Percentiles rank a stretch among this genome's conserved stretches.
Conservation (phyloP, 2,329 filamentous ascomycete species). For the Blastomyces parvus region DNA sequence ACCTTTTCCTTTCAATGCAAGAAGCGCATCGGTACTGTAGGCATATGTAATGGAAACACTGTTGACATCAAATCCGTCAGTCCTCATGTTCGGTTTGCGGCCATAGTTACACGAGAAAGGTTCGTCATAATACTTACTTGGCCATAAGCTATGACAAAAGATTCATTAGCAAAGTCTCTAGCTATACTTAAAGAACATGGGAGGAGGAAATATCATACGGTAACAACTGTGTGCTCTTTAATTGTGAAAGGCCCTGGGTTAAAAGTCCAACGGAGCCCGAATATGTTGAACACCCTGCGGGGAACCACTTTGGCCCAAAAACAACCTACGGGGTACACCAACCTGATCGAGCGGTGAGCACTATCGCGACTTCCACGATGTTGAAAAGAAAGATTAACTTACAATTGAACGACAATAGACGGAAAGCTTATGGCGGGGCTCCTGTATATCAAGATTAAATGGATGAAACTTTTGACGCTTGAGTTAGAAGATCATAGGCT, state of each 20-base stretch:
- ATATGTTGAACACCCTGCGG: constrained; percentile 24
- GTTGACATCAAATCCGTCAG: background rate
- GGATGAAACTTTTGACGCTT: background rate
- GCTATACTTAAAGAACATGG: constrained; percentile 31
- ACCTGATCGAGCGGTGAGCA: constrained; percentile 5
- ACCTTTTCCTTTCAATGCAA: constrained; percentile 21
- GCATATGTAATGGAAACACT: constrained; percentile 23
- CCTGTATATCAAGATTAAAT: constrained; percentile 9
- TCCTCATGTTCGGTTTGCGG: background rate
- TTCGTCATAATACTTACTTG: constrained; percentile 47
- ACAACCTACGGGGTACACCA: constrained; percentile 44
- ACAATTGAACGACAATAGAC: constrained; percentile 48
- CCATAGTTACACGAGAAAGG: background rate
- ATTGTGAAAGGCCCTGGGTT: constrained; percentile 34
- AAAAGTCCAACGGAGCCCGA: constrained; percentile 26
- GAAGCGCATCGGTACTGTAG: constrained; percentile 22
- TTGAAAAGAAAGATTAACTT: background rate
- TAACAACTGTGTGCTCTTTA: constrained; percentile 33
- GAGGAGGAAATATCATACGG: constrained; percentile 48
- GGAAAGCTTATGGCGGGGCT: constrained; percentile 46
- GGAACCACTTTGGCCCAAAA: constrained; percentile 28
- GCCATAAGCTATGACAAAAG: constrained; percentile 55
- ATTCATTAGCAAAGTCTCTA: constrained; percentile 12
- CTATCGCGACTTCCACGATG: background rate
- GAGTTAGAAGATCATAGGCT: constrained; percentile 15